Evolutionary conservation across 176 grass and related monocot genomes (phyloP), one percentile per base, ranked within the genome.

Genomic region (Miscanthus lutarioriparius): DNA sequence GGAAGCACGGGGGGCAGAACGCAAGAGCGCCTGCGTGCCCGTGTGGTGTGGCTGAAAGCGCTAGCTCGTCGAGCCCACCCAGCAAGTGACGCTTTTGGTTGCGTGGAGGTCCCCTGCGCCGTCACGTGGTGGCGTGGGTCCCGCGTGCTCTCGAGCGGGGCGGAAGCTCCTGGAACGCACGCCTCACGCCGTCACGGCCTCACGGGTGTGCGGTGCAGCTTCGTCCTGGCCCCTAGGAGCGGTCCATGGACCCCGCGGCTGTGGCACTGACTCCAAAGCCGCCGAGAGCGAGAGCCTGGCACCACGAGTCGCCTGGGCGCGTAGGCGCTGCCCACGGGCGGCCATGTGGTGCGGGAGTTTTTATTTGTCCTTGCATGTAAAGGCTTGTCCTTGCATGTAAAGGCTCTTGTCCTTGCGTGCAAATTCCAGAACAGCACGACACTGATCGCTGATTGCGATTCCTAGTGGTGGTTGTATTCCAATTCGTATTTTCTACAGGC

Each of bases 301-400:
- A 70, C 67, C 36, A 70, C 67, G 19, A 70, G 35, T 37, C 32
- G 63, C 62, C 25, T 6, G 23, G 13, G 37, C 58, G 33, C 77
- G 64, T 79, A 79, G 67, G 84, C 84, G 20, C 53, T 0, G 75
- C 67, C 13, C 76, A 72, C 48, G 43, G 63, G 22, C 16, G 30
- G 65, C 11, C 77, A 54, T 75, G 70, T 80, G 77, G 15, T 66
- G 77, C 7, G 3, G 11, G 7, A 16, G 54, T 39, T n/a, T n/a
- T n/a, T 56, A 30, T 67, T 64, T 83, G 81, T 83, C 83, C 83
- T 84, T 76, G 82, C 82, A 83, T 83, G 80, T 73, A 70, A 2
- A 26, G 22, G 3, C 26, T 14, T 74, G 79, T 70, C 79, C 79
- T 81, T 81, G 66, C 66, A 82, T 82, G 80, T 82, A 82, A 74